Base-by-base conservation (phyloP, 1,139 yeast species). In the Hyphopichia pseudoburtonii region DNA sequence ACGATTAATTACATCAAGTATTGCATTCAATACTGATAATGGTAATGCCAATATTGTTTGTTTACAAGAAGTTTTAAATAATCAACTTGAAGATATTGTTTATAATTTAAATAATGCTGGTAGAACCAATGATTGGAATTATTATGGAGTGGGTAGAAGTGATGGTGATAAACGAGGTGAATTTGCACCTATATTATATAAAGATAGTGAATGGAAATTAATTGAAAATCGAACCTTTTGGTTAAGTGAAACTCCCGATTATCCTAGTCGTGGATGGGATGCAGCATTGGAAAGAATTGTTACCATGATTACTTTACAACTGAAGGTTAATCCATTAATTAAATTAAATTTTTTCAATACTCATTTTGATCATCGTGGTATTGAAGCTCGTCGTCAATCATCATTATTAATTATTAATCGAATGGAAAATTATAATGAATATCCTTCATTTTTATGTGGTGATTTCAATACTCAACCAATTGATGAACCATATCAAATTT, bases 301-400 rank as follows among this genome's bases (percentile, higher is more conserved):
- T 17, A 64, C 69, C 4, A 64, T 66, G 64, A 71, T 63, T 11
- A 54, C 64, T 1, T 54, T 56, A 19, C 55, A 57, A 25, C 51
- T 53, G 21, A 44, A 37, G 23, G 22, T 28, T 3, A 51, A 54
- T 33, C 64, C 66, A 1, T 38, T 50, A 18, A 47, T 58, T 12
- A 51, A 47, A 23, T 44, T 62, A 23, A 76, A 76, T 42, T 66
- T 76, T 17, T 74, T 73, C 56, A 76, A 76, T 51, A 79, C 85
- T 9, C 85, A 79, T 53, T 68, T 77, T 50, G 85, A 79, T 49
- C 82, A 78, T 44, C 53, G 59, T 30, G 85, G 85, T 1, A 59
- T 46, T 2, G 45, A 43, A 5, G 80, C 84, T 1, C 55, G 83
- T 30, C 52, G 60, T 28, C 64, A 73, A 44, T 67, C 78, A 30